Base-by-base conservation (phyloP, 1,139 yeast genomes). In the Debaryomyces udenii region DNA sequence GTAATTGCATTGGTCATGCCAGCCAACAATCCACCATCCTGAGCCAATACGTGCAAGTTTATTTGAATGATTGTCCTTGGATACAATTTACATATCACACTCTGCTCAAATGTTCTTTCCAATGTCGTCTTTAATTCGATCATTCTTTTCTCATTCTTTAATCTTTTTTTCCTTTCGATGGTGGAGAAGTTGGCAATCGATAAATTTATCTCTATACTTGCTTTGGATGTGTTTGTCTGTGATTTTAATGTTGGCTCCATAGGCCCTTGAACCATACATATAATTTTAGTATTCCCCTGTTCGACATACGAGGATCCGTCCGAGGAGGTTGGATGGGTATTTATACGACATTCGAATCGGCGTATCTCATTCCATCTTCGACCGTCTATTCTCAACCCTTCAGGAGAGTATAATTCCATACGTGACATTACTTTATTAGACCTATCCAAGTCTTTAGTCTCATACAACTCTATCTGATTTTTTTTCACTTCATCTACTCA, bases 281-380 rank as follows among this genome's bases (percentile, higher is more conserved):
- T 78, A 26, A 90, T 87, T 61, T 89, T 89, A 35, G 97, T 83
- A 51, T 89, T 87, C 18, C 99, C 99, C 65, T 86, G 96, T 62
- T 91, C 95, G 15, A 93, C 82, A 53, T 84, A 86, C 1, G 97
- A 83, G 2, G 97, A 90, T 4, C 99, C 99, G 62, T 93, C 98
- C 3, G 93, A 78, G 1, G 96, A 80, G 53, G 77, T 80, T 7
- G 96, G 91, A 56, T 91, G 97, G 1, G 97, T 89, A 55, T 89
- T 88, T 46, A 88, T 80, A 23, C 81, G 78, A 56, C 96, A 87
- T 32, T 80, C 81, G 55, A 93, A 88, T 30, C 83, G 76, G 41
- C 98, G 81, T 37, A 91, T 71, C 61, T 93, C 98, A 55, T 91
- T 89, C 93, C 95, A 90, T 52, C 99, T 76, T 57, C 99, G 80